Conservation (phyloP, 768 basidiomycete species). For the Boletus rubescentipes region DNA sequence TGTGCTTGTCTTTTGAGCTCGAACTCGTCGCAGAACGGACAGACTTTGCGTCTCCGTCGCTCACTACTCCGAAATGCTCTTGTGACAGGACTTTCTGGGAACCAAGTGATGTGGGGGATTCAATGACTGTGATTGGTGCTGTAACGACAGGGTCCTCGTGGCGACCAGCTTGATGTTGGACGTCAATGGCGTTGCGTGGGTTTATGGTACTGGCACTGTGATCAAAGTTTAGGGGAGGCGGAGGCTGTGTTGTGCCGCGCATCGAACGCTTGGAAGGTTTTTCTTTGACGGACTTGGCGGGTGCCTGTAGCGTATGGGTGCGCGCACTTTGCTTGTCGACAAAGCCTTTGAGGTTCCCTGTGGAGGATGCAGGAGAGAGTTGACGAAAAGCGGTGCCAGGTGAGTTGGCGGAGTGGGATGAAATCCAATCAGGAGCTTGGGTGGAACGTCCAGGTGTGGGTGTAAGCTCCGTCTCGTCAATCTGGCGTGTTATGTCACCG, state of each 20-base stretch:
- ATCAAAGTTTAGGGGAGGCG: conserved; percentile 27
- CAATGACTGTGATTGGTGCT: conserved; percentile 10
- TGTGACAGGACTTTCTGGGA: conserved; percentile 16
- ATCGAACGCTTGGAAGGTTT: conserved; percentile 28
- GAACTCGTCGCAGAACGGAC: conserved; percentile 27
- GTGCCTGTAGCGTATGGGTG: background rate
- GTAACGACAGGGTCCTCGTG: conserved; percentile 21
- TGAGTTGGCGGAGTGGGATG: conserved; percentile 9
- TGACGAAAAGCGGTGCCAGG: conserved; percentile 15
- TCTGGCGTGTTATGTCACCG: conserved; percentile 16
- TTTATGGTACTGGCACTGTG: conserved; percentile 6
- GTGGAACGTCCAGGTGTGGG: conserved; percentile 21
- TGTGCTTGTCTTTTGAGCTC: conserved; percentile 24
- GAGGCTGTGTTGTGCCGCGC: conserved; percentile 28
- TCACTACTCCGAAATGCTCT: conserved; percentile 13
- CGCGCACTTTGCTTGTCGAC: conserved; percentile 21
- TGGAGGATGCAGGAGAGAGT: conserved; percentile 33
- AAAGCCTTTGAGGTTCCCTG: conserved; percentile 30
- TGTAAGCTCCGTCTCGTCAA: conserved; percentile 30
- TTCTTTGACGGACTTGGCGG: conserved; percentile 6
- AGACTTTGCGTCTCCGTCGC: conserved; percentile 29
- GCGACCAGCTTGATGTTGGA: conserved; percentile 11
- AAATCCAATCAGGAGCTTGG: conserved; percentile 19
- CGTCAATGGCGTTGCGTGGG: conserved; percentile 9
- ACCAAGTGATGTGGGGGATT: conserved; percentile 21